Percentiles rank a stretch among this genome's conserved stretches.
Conservation (phyloP, 768 basidiomycete species). For the Lactarius sanguifluus region DNA sequence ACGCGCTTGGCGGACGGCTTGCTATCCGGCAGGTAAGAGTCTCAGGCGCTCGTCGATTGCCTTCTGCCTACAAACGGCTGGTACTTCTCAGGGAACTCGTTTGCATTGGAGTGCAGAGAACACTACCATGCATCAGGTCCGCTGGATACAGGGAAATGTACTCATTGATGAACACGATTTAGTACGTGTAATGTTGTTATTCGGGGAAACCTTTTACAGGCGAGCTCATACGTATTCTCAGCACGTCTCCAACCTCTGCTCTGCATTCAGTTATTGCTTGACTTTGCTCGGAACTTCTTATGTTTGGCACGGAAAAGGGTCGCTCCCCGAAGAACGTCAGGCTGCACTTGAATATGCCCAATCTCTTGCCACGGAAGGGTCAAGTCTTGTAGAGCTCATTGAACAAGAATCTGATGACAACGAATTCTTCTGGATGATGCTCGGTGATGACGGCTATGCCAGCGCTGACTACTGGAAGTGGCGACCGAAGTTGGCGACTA, state of each 20-base stretch:
- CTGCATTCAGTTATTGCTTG: slow-evolving; percentile 81
- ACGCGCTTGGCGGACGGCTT: slow-evolving; percentile 66
- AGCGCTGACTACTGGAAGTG: slow-evolving; percentile 84
- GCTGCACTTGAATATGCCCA: slow-evolving; percentile 64
- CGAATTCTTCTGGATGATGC: slow-evolving; percentile 85
- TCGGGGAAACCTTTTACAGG: slow-evolving; percentile 2
- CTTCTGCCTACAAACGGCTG: slow-evolving; percentile 3
- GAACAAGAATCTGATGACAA: slow-evolving; percentile 69
- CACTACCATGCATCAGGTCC: slow-evolving; percentile 76
- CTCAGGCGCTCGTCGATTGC: slow-evolving; percentile 32
- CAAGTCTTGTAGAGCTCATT: slow-evolving; percentile 51
- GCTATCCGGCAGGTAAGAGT: slow-evolving; percentile 66
- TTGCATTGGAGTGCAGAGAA: slow-evolving; percentile 78
- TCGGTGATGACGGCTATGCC: slow-evolving; percentile 75
- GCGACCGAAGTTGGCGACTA: slow-evolving; percentile 44
- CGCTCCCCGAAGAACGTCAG: slow-evolving; percentile 53
- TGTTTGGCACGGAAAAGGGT: slow-evolving; percentile 81
- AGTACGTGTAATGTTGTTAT: slow-evolving; percentile 41
- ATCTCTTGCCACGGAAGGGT: slow-evolving; percentile 42
- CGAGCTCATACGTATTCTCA: slow-evolving; percentile 32
- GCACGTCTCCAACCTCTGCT: slow-evolving; percentile 70
- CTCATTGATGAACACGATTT: slow-evolving; percentile 73
- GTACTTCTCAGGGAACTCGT: slow-evolving; percentile 55
- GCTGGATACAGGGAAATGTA: slow-evolving; percentile 49
- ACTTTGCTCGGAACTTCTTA: slow-evolving; percentile 69